phyloP scores from a whole-genome alignment of 139 green algal genomes.

The Deuterostichococcus epilithicus region DNA sequence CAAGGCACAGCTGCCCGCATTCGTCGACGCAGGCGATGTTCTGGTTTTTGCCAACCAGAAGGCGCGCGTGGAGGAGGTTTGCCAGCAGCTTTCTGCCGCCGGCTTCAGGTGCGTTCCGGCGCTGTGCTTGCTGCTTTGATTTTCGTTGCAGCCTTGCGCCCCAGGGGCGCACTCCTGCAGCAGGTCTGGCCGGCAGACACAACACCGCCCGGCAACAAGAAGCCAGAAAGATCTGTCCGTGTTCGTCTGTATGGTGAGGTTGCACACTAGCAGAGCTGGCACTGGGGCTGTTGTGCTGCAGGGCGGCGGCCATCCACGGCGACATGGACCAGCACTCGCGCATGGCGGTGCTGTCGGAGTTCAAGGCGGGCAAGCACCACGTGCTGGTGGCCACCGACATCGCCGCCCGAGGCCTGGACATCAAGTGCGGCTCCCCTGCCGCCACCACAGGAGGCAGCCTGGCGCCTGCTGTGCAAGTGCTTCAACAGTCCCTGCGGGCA shows the following conservation, averaged over 20 bases:
- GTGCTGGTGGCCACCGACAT: constrained; percentile 79
- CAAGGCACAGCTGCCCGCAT: constrained; percentile 38
- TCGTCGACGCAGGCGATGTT: constrained; percentile 85
- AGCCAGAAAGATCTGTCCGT: neutral
- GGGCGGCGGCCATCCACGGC: constrained; percentile 81
- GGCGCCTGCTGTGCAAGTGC: no score
- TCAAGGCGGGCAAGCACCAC: constrained; percentile 46
- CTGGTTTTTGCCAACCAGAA: constrained; percentile 87
- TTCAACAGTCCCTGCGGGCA: no score
- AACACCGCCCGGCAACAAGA: no score
- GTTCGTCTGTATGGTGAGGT: neutral
- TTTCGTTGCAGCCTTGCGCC: no score
- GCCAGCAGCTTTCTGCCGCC: constrained; percentile 35
- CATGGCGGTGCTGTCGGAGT: constrained; percentile 55
- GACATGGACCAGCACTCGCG: constrained; percentile 87
- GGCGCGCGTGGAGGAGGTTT: constrained; percentile 73
- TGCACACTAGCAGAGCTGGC: no score
- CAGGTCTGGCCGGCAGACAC: no score
- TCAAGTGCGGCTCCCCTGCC: no score
- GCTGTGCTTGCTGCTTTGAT: no score
- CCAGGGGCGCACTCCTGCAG: no score
- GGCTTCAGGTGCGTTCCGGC: constrained; percentile 25
- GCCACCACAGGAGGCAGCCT: no score
- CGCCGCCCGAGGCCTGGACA: constrained; percentile 76
- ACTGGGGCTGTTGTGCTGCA: constrained; percentile 16